Evolutionary conservation across 495 filamentous ascomycete genomes (phyloP).

Genomic region (Extremus antarcticus): DNA sequence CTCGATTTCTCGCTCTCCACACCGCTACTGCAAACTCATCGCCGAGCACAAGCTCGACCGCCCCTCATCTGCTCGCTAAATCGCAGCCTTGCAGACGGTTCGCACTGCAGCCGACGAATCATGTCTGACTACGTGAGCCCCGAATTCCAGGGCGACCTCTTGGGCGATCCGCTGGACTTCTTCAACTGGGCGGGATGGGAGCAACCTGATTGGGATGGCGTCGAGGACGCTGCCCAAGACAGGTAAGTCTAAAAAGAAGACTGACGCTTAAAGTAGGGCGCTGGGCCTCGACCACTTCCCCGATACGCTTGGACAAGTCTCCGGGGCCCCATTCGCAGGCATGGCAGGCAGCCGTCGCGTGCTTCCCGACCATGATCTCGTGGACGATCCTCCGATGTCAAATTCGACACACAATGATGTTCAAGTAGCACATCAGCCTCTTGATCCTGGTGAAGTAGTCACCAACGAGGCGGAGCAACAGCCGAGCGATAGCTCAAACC

Average conservation of each 20-base stretch:
- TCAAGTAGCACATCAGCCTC: too few species aligned
- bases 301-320: too few species aligned
- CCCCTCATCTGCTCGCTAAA: neutral
- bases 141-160: neutral
- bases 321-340: too few species aligned
- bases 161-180: neutral
- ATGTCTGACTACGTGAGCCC: neutral
- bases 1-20: neutral
- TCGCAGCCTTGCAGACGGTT: neutral
- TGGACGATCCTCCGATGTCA: too few species aligned
- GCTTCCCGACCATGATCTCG: too few species aligned
- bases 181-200: neutral
- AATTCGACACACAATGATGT: too few species aligned
- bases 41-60: neutral
- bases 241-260: constrained; percentile 2
- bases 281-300: neutral
- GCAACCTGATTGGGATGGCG: neutral
- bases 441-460: too few species aligned
- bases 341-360: too few species aligned
- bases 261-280: neutral
- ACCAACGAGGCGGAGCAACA: too few species aligned
- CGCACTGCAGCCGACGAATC: neutral
- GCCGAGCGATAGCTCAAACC: too few species aligned
- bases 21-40: neutral
- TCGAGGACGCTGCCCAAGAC: neutral